Base-by-base conservation (phyloP, 202 grass and related monocot species). In the Dendrocalamus latiflorus region DNA sequence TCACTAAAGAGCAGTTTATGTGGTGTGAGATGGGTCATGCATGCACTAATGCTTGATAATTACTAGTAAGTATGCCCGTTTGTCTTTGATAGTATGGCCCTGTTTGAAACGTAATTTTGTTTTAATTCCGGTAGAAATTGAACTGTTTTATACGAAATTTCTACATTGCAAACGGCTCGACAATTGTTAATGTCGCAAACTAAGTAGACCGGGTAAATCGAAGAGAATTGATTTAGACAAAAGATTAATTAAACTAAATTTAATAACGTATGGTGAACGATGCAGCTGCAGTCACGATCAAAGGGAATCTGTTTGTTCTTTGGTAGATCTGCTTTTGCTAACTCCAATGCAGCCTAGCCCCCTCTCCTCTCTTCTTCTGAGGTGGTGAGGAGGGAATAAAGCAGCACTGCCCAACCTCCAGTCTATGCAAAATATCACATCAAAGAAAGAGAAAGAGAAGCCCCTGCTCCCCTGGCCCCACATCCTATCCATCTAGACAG, bases 381-480 rank as follows among this genome's bases (percentile, higher is more conserved):
- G 72, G 87, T 86, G 88, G 18, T 5, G 6, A 56, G 81, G 64
- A 68, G 64, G 79, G 81, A 82, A 90, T 83, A 92, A 86, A 84
- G 80, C 45, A 34, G 65, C 60, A 67, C 24, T 18, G 44, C 51
- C 21, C 62, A 63, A 12, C 33, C 48, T 21, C 69, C 73, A 47
- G 73, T 68, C 89, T 75, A 81, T 38, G 89, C 66, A 70, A 79
- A 81, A 91, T 83, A 91, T 88, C 86, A 91, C 86, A 89, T 91
- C 90, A 89, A 91, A 91, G 90, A 86, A 91, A 89, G 90, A 91
- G 90, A 91, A 91, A 91, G 90, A 85, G 79, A 75, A 28, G 81
- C 9, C 85, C 54, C 80, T 76, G 70, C 36, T 47, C 59, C 43
- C 24, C 60, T 48, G 42, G 72, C 44, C 81, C 85, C 70, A 71